These are phyloP conservation scores for Hanseniaspora singularis DNA, from an alignment of 805 yeast genomes.

Conservation along the genomic window DNA sequence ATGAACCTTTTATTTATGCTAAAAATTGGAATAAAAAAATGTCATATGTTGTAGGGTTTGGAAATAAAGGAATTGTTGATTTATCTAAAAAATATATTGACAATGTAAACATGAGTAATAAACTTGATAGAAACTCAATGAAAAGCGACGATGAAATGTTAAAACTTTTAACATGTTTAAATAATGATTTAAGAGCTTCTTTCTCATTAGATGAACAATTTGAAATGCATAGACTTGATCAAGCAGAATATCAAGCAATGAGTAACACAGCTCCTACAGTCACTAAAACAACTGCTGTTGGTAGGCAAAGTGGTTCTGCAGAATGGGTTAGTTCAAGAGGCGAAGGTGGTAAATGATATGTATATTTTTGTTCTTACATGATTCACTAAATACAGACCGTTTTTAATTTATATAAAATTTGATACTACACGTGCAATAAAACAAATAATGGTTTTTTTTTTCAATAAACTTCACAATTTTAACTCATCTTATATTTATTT, in stretches of 20 bases:
- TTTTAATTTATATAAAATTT: too few species aligned
- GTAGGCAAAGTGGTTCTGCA: constrained; percentile 60
- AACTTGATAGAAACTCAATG: constrained; percentile 38
- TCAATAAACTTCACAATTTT: too few species aligned
- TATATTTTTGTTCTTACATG: too few species aligned
- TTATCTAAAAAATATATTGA: constrained; percentile 55
- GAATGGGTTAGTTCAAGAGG: constrained; percentile 74
- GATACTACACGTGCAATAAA: too few species aligned
- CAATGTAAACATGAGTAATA: constrained; percentile 29
- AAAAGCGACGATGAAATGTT: constrained; percentile 31
- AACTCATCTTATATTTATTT: too few species aligned
- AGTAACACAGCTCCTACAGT: constrained; percentile 1
- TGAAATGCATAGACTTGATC: constrained; percentile 23
- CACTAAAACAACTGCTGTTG: constrained; percentile 18
- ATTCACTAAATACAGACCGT: too few species aligned
- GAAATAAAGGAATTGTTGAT: constrained; percentile 51
- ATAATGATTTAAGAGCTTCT: constrained; percentile 29
- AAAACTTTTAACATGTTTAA: constrained; percentile 17
- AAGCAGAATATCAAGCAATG: constrained; percentile 29
- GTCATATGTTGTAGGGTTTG: constrained; percentile 73
- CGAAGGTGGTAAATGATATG: constrained; percentile 53
- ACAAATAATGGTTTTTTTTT: not conserved
- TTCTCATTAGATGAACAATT: constrained; percentile 1
- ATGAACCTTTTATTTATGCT: constrained; percentile 65
- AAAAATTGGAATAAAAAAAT: constrained; percentile 87